phyloP scores from a whole-genome alignment of 1,284 basidiomycete species.

The Chalciporus sp. region DNA sequence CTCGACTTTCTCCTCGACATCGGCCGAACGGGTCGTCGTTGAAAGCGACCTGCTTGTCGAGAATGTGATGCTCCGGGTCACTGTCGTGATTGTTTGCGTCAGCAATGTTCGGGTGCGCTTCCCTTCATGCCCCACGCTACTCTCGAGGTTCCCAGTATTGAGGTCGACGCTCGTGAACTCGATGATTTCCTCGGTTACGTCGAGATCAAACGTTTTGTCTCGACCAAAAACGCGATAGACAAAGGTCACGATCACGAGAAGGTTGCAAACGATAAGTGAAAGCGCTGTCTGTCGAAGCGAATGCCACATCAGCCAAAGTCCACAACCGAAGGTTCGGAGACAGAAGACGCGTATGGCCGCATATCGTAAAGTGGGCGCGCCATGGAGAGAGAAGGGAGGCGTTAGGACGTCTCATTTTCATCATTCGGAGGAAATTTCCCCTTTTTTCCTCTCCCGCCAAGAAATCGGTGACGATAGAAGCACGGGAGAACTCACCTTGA shows the following conservation, averaged over 20 bases:
- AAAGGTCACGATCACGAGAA: constrained; percentile 32
- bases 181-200: background rate
- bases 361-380: background rate
- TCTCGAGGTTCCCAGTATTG: background rate
- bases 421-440: background rate
- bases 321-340: background rate
- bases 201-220: constrained; percentile 6
- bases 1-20: no score
- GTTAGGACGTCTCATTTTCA: background rate
- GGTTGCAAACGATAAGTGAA: constrained; percentile 30
- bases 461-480: background rate
- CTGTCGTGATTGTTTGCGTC: background rate
- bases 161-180: constrained; percentile 20
- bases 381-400: background rate
- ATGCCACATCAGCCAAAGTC: constrained; percentile 1
- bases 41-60: background rate
- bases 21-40: no score
- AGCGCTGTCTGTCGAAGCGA: constrained; percentile 16
- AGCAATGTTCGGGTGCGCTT: background rate
- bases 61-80: background rate
- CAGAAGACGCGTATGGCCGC: no score
- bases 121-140: background rate
- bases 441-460: background rate
- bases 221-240: constrained; percentile 17
- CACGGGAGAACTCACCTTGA: constrained; percentile 20